Conservation (phyloP, 1,284 basidiomycete genomes). For the Cryptococcus hybrid region DNA sequence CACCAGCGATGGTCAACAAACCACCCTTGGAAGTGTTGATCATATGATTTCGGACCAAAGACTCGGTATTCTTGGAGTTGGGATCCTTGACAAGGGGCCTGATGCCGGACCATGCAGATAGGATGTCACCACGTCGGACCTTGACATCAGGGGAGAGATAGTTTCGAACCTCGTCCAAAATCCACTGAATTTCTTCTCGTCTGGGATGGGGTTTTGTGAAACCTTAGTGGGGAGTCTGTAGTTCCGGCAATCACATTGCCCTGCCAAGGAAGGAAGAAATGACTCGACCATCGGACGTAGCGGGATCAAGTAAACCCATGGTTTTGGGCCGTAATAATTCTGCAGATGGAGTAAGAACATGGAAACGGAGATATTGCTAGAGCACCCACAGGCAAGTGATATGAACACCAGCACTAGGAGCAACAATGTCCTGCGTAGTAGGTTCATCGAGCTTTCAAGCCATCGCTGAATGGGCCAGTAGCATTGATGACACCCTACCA, state of each 20-base stretch:
- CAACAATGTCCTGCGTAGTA: conserved; percentile 78
- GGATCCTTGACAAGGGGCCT: conserved; percentile 88
- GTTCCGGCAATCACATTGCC: conserved; percentile 97
- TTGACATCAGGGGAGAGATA: conserved; percentile 92
- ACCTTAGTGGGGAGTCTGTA: conserved; percentile 81
- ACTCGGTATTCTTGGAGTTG: conserved; percentile 74
- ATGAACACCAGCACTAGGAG: conserved; percentile 89
- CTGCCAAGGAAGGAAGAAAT: conserved; percentile 99
- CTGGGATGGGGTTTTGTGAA: conserved; percentile 73
- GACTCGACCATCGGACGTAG: conserved; percentile 93
- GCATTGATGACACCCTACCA: conserved; percentile 86
- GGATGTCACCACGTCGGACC: conserved; percentile 93
- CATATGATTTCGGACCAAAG: conserved; percentile 91
- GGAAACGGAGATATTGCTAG: background rate
- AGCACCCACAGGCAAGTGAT: conserved; percentile 72
- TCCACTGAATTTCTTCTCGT: conserved; percentile 95
- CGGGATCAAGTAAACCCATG: conserved; percentile 94
- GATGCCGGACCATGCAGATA: conserved; percentile 91
- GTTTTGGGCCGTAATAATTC: conserved; percentile 91
- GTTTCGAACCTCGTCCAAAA: conserved; percentile 78
- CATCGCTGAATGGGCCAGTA: conserved; percentile 91
- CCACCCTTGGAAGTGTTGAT: conserved; percentile 80
- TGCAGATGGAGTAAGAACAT: background rate
- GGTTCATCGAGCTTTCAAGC: conserved; percentile 81
- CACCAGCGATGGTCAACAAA: conserved; percentile 91